phyloP scores from a whole-genome alignment of 2,329 filamentous ascomycete genomes.

The Fusarium floridanum region DNA sequence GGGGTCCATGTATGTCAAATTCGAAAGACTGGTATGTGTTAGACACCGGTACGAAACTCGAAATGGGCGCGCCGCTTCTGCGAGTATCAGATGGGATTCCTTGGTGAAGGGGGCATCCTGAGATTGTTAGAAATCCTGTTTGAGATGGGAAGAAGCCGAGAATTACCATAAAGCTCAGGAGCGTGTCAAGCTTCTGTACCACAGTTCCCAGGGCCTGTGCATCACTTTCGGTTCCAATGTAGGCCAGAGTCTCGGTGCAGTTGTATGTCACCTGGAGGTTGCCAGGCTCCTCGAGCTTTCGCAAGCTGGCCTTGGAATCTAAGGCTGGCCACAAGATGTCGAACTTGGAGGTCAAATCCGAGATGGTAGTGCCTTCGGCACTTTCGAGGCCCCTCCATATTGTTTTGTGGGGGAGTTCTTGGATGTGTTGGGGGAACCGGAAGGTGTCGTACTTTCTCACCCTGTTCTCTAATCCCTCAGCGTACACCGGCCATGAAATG shows the following conservation, averaged over 20 bases:
- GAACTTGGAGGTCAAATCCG: constrained; percentile 32
- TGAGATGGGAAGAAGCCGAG: not conserved
- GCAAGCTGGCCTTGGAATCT: constrained; percentile 14
- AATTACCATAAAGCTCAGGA: constrained; percentile 34
- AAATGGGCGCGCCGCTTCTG: constrained; percentile 14
- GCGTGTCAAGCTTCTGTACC: constrained; percentile 38
- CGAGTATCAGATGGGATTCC: constrained; percentile 43
- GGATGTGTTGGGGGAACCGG: constrained; percentile 42
- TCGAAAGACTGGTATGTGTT: constrained; percentile 44
- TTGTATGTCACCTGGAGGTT: constrained; percentile 47
- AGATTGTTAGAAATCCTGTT: constrained; percentile 18
- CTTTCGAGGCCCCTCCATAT: constrained; percentile 46
- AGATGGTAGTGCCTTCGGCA: constrained; percentile 14
- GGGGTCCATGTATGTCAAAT: constrained; percentile 43
- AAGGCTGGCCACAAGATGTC: constrained; percentile 26
- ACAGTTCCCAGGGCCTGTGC: constrained; percentile 23
- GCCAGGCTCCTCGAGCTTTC: constrained; percentile 13
- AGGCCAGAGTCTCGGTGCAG: constrained; percentile 44
- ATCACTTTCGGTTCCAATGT: constrained; percentile 43
- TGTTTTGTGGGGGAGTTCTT: constrained; percentile 28
- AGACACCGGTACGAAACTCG: constrained; percentile 44
- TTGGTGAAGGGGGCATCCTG: constrained; percentile 24
- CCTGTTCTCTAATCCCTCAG: not conserved
- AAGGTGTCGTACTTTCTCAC: constrained; percentile 30
- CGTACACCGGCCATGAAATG: constrained; percentile 41